These are phyloP conservation scores for Malassezia obtusa DNA, from an alignment of 1,284 basidiomycete species.

Conservation along the genomic window DNA sequence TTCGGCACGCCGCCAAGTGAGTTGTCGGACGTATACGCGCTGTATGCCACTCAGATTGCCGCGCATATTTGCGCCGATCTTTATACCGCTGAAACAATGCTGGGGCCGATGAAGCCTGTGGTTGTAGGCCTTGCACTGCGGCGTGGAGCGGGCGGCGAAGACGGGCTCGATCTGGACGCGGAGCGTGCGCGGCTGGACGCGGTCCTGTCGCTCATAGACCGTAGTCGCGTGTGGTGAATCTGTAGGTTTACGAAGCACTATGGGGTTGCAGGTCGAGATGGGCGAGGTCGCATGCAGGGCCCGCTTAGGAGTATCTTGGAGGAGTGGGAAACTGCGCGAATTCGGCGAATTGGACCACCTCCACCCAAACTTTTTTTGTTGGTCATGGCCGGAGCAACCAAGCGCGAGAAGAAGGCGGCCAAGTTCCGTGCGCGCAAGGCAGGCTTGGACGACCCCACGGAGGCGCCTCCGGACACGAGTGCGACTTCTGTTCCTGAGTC, in stretches of 20 bases:
- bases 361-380: background rate
- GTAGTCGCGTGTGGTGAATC: slow-evolving; percentile 11
- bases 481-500: too few relatives aligned
- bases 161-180: background rate
- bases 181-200: background rate
- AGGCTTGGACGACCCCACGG: background rate
- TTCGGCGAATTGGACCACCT: background rate
- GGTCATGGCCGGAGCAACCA: slow-evolving; percentile 21
- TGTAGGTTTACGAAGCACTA: too few relatives aligned
- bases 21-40: slow-evolving; percentile 5
- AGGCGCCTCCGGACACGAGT: background rate
- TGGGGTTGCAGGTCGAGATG: too few relatives aligned
- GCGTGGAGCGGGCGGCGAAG: background rate
- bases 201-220: background rate
- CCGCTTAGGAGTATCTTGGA: too few relatives aligned
- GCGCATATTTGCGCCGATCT: background rate
- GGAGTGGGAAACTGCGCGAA: background rate
- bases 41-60: slow-evolving; percentile 14
- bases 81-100: background rate
- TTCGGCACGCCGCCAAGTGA: slow-evolving; percentile 21
- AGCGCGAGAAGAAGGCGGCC: slow-evolving; percentile 36
- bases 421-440: slow-evolving; percentile 17
- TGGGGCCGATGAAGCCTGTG: slow-evolving; percentile 2
- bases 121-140: slow-evolving; percentile 14
- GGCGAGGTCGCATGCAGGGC: too few relatives aligned